A percentile compares a stretch with the other conserved stretches of the same genome.
Evolutionary conservation across 805 yeast species (phyloP).

Genomic region (Starmerella bombi): DNA sequence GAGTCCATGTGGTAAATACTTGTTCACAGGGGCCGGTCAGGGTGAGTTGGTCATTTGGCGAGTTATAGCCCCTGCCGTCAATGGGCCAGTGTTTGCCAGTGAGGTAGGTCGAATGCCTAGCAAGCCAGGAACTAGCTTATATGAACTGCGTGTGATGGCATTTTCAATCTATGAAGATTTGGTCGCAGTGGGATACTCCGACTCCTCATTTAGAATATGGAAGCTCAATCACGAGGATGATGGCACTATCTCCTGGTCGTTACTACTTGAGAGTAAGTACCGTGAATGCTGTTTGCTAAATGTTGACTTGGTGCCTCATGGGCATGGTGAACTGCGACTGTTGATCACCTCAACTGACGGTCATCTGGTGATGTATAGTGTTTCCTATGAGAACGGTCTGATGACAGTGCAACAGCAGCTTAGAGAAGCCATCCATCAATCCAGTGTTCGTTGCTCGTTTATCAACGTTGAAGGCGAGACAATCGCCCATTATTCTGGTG

Average conservation of each 20-base stretch:
- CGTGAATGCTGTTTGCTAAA: constrained; percentile 66
- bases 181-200: constrained; percentile 67
- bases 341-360: constrained; percentile 78
- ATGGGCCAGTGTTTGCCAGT: constrained; percentile 34
- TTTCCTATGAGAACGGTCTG: constrained; percentile 24
- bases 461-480: constrained; percentile 16
- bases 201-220: constrained; percentile 64
- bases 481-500: constrained; percentile 52
- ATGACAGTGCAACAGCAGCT: background rate
- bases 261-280: constrained; percentile 40
- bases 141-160: constrained; percentile 87
- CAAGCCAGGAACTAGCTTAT: constrained; percentile 36
- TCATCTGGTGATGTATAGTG: constrained; percentile 46
- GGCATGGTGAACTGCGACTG: constrained; percentile 28
- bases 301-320: constrained; percentile 34
- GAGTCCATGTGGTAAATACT: constrained; percentile 26
- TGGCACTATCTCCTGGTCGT: constrained; percentile 23
- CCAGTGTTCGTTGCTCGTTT: constrained; percentile 60
- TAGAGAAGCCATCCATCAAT: constrained; percentile 56
- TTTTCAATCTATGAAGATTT: constrained; percentile 39
- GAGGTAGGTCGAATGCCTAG: constrained; percentile 45
- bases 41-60: constrained; percentile 84
- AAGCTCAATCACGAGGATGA: constrained; percentile 27
- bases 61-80: constrained; percentile 27
- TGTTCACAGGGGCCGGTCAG: constrained; percentile 50